Percentiles rank a stretch among this genome's conserved stretches.
phyloP scores from a whole-genome alignment of 73 alveolate genomes.

The Diophrys appendiculata region DNA sequence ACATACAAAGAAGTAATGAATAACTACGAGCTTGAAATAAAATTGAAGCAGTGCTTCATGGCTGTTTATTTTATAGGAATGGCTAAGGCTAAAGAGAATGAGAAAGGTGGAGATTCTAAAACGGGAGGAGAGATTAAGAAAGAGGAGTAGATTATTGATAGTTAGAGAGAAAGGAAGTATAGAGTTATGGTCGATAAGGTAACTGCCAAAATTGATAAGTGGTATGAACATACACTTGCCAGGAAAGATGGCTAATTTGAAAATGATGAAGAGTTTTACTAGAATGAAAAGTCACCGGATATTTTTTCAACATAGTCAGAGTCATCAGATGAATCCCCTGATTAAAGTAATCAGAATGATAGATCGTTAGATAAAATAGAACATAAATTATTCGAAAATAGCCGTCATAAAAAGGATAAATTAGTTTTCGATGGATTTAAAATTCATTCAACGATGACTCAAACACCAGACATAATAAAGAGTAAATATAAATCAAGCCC shows the following conservation, averaged over 20 bases:
- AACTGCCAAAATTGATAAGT: conserved; percentile 47
- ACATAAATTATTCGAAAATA: too few relatives aligned
- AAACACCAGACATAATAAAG: too few relatives aligned
- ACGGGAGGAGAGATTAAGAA: not conserved
- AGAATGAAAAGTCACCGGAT: conserved; percentile 10
- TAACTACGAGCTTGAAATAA: conserved; percentile 38
- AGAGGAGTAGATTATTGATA: not conserved
- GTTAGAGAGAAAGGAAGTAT: not conserved
- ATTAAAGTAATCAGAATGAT: not conserved
- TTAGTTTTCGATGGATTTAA: too few relatives aligned
- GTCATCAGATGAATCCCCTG: not conserved
- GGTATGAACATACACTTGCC: conserved; percentile 43
- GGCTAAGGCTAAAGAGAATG: not conserved
- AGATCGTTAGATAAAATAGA: too few relatives aligned
- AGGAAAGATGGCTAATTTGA: conserved; percentile 11
- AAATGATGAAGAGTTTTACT: conserved; percentile 54
- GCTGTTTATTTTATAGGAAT: conserved; percentile 4
- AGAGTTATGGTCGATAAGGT: conserved; percentile 26
- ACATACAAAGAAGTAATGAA: conserved; percentile 66
- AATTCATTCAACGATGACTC: too few relatives aligned
- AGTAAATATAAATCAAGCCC: too few relatives aligned
- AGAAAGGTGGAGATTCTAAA: conserved; percentile 1
- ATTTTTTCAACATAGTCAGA: not conserved
- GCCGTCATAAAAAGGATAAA: too few relatives aligned
- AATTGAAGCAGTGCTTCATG: conserved; percentile 27